Evolutionary conservation across 2,329 filamentous ascomycete species (phyloP), one percentile per base, ranked within the genome.

Genomic region (Rhexocercosporidium sp.): DNA sequence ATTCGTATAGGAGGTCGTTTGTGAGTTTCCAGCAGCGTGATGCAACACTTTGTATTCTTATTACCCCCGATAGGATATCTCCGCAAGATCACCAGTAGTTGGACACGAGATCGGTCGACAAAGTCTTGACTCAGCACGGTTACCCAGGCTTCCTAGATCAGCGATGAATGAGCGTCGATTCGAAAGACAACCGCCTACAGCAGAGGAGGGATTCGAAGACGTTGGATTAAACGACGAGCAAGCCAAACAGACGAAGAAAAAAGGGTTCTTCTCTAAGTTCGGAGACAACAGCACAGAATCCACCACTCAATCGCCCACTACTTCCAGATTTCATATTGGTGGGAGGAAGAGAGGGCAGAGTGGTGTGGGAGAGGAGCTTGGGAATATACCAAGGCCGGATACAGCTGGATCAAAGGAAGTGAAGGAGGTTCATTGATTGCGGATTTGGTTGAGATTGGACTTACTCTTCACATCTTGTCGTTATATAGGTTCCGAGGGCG

Each of bases 1-100:
- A 98, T 78, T 97, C 94, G 3, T 98, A 98, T 81, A 87, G 96
- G 70, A 89, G 96, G 75, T 97, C 94, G 71, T 98, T 98, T 82
- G 95, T 97, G 86, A 74, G 91, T 84, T 16, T 75, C 9, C 16
- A 39, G 20, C 37, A 6, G 25, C 3, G 6, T 25, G 1, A 8
- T 41, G 20, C 20, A 16, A 37, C 47, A 34, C 7, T n/a, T 9
- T 27, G 25, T 20, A 20, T 51, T 34, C 66, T 72, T 37, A 69
- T 68, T 11, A 51, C n/a, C 66, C 41, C 66, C 41, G 67, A 66
- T 75, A 97, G 94, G 94, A 98, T 77, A 96, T 98, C 68, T 94
- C 91, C 59, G 95, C 94, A 46, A 90, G 90, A 70, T 96, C 93
- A 46, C 95, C 94, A 9, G 82, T 97, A 64, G 79, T 85, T 60